A percentile compares a stretch with the other conserved stretches of the same genome.
These are phyloP conservation scores for Mycena vulgaris DNA, from an alignment of 768 basidiomycete species.

Conservation along the genomic window DNA sequence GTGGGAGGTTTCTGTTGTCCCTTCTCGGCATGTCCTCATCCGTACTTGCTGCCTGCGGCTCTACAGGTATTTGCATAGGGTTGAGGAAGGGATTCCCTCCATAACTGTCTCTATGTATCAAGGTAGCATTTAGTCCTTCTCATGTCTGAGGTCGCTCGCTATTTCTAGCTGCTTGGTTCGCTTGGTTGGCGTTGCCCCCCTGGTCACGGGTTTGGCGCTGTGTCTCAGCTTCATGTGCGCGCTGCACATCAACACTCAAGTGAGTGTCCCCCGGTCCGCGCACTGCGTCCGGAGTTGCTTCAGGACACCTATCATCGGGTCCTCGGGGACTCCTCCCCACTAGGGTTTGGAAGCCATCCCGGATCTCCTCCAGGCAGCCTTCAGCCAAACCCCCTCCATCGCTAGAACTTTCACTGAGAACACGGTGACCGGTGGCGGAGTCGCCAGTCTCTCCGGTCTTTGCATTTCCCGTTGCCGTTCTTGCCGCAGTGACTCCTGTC, in stretches of 20 bases:
- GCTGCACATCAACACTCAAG: background rate
- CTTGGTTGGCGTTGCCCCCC: no score
- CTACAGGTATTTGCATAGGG: no score
- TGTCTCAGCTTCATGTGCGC: background rate
- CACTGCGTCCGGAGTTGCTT: slow-evolving; percentile 8
- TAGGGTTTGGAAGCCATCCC: background rate
- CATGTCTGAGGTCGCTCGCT: no score
- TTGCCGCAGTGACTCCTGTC: no score
- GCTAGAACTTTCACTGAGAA: background rate
- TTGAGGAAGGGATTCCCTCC: no score
- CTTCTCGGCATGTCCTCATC: no score
- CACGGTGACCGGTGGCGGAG: slow-evolving; percentile 3
- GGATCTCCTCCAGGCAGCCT: background rate
- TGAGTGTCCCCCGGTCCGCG: slow-evolving; percentile 7
- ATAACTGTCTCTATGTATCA: no score
- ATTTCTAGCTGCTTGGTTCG: no score
- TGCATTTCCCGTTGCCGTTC: background rate
- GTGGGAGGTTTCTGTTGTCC: no score
- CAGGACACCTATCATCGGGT: background rate
- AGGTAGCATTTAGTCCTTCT: no score
- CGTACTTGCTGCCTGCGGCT: no score
- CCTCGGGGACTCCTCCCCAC: background rate
- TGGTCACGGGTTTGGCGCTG: background rate
- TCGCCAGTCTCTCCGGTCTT: background rate
- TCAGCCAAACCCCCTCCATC: slow-evolving; percentile 3